A percentile compares a stretch with the other conserved stretches of the same genome.
These are phyloP conservation scores for Blumeriella jaapii DNA, from an alignment of 2,329 filamentous ascomycete species.

Conservation along the genomic window DNA sequence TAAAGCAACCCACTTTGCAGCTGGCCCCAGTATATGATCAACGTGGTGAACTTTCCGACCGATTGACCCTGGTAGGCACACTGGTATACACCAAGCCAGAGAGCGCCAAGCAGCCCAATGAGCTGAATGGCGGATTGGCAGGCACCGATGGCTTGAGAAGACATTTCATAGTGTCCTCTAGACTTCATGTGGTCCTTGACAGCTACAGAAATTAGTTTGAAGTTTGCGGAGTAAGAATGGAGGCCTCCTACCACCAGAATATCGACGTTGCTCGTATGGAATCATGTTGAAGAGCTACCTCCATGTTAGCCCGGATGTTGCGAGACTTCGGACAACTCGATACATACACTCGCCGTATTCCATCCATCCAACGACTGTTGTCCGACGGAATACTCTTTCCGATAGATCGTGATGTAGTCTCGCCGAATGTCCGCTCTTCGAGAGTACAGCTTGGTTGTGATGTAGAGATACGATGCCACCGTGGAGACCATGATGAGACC, in stretches of 20 bases:
- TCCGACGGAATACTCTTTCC: constrained; percentile 29
- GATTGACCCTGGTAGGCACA: constrained; percentile 32
- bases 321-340: not conserved
- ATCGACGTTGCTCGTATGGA: constrained; percentile 40
- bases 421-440: constrained; percentile 26
- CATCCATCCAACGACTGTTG: constrained; percentile 30
- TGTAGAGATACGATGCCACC: constrained; percentile 39
- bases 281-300: constrained; percentile 41
- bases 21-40: constrained; percentile 53
- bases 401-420: constrained; percentile 24
- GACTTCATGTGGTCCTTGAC: constrained; percentile 30
- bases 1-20: constrained; percentile 29
- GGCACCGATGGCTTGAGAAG: constrained; percentile 32
- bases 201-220: constrained; percentile 13
- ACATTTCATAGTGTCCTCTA: constrained; percentile 27
- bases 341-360: constrained; percentile 29
- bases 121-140: constrained; percentile 42
- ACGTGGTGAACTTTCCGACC: constrained; percentile 50
- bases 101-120: constrained; percentile 36
- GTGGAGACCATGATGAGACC: constrained; percentile 36
- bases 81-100: constrained; percentile 23
- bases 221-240: not conserved
- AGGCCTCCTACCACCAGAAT: constrained; percentile 27
- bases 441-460: constrained; percentile 31
- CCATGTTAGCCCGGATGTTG: constrained; percentile 1